Base-by-base conservation (phyloP, 345 rosid genomes). In the Eucalyptus camaldulensis region DNA sequence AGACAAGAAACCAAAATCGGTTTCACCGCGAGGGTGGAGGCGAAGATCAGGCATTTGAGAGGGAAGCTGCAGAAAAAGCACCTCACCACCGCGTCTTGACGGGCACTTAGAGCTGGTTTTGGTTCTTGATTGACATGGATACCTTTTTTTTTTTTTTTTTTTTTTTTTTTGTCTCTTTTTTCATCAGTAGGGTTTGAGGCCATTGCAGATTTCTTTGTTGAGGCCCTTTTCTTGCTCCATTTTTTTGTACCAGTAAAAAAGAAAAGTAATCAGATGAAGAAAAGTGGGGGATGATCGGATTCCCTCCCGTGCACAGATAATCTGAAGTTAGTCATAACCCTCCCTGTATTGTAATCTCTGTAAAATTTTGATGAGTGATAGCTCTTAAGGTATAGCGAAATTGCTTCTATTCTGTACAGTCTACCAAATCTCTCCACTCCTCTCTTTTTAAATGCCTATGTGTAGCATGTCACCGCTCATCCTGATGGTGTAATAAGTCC, bases 1-100 rank as follows among this genome's bases (percentile, higher is more conserved):
- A 87, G 98, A 89, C 96, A 98, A 91, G 93, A 93, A 93, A 98
- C 99, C 22, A 98, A 97, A 97, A 96, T 98, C 10, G 99, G 99
- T 49, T 96, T 98, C 93, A 91, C 99, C 4, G 99, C 96, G 13
- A 93, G 99, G 88, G 99, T 98, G 2, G 99, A 98, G 86, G 99
- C 96, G 5, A 97, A 96, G 93, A 98, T 98, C 87, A 96, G 99
- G 89, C 95, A 91, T 17, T 92, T 97, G 88, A 90, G 90, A 94
- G 96, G 93, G 86, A 96, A 65, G 94, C 76, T 98, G 93, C 93
- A 95, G 80, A 97, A 93, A 93, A 98, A 95, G 88, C 92, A 91
- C 88, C 92, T 95, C 11, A 80, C 95, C 53, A 16, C 67, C 43
- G 85, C 37, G 25, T 47, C 89, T 2, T 76, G 88, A n/a, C 47